These are phyloP conservation scores for Russula olivacea DNA, from an alignment of 768 basidiomycete species.

Conservation along the genomic window DNA sequence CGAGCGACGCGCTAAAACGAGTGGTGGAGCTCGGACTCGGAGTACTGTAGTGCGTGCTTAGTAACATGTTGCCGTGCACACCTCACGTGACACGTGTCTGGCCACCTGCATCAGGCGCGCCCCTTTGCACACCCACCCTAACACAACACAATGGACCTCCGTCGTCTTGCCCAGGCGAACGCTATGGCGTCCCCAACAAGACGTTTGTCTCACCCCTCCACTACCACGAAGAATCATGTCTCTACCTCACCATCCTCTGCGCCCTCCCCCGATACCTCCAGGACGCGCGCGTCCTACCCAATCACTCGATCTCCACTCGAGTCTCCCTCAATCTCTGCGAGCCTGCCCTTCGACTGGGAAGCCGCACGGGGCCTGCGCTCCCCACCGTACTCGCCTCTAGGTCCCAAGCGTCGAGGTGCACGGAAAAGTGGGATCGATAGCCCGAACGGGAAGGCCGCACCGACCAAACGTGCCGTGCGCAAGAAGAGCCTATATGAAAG, in stretches of 20 bases:
- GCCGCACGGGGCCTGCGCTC: constrained; percentile 66
- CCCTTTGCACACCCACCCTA: no score
- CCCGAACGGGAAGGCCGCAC: constrained; percentile 33
- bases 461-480: constrained; percentile 52
- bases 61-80: no score
- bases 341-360: constrained; percentile 81
- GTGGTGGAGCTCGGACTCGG: no score
- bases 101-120: no score
- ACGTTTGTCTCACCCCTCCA: constrained; percentile 23
- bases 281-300: constrained; percentile 41
- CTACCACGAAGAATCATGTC: constrained; percentile 24
- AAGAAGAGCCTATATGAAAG: constrained; percentile 60
- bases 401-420: constrained; percentile 39
- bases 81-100: no score
- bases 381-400: constrained; percentile 66
- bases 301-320: constrained; percentile 54
- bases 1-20: no score
- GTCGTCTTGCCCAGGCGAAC: constrained; percentile 50
- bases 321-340: constrained; percentile 70
- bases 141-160: constrained; percentile 44
- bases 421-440: constrained; percentile 35
- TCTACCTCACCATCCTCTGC: constrained; percentile 33
- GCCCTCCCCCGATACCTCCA: constrained; percentile 36
- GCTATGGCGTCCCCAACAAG: constrained; percentile 39
- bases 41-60: no score